Conservation (phyloP, 2,329 filamentous ascomycete genomes). For the Raffaelea deltoideospora region DNA sequence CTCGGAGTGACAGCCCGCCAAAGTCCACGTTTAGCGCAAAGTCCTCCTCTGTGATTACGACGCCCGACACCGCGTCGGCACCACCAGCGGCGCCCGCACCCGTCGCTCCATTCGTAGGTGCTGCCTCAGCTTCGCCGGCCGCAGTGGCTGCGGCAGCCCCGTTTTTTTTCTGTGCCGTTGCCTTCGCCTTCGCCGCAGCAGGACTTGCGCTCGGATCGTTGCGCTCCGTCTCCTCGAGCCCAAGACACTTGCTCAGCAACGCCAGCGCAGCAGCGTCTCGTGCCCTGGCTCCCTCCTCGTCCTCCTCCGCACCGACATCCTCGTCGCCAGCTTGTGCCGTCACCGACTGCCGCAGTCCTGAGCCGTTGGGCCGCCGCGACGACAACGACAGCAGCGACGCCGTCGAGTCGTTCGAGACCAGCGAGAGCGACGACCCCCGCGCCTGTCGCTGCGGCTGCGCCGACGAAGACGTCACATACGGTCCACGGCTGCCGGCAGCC, state of each 20-base stretch:
- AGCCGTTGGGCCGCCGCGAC: constrained; percentile 53
- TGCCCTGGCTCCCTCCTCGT: constrained; percentile 1
- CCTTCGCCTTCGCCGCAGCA: no score
- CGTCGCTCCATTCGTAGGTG: no score
- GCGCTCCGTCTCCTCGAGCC: constrained; percentile 4
- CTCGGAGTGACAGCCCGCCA: constrained; percentile 57
- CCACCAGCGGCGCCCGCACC: no score
- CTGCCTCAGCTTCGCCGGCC: no score
- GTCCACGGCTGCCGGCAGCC: constrained; percentile 39
- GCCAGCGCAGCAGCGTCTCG: constrained; percentile 55
- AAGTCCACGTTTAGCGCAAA: constrained; percentile 63
- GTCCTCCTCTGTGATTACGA: constrained; percentile 29
- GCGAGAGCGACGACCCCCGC: constrained; percentile 62
- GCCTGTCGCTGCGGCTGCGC: constrained; percentile 56
- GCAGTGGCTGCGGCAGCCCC: neutral
- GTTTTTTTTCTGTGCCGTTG: no score
- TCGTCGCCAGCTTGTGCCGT: constrained; percentile 23
- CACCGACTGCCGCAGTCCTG: constrained; percentile 45
- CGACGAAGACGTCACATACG: constrained; percentile 52
- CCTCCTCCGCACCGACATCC: constrained; percentile 20
- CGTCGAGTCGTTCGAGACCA: constrained; percentile 63
- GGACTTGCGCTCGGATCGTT: neutral
- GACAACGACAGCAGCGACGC: constrained; percentile 53
- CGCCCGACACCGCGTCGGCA: no score
- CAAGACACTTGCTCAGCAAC: constrained; percentile 41